Evolutionary conservation across 345 rosid genomes (phyloP).

Genomic region (Camelina neglecta): DNA sequence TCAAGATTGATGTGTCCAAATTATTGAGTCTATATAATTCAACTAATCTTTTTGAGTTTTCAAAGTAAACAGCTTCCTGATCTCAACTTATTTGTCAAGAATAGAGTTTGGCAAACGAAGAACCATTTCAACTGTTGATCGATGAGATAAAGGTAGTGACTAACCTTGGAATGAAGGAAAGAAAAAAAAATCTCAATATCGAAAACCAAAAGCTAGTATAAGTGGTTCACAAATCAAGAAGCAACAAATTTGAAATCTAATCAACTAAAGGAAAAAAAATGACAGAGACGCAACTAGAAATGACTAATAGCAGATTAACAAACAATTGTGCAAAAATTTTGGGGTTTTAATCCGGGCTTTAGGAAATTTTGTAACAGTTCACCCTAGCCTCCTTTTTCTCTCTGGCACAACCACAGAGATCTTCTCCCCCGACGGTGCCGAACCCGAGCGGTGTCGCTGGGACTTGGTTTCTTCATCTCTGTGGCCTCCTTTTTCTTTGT

Average conservation of each 20-base stretch:
- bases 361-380: too few relatives aligned
- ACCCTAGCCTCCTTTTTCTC: too few relatives aligned
- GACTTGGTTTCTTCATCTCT: too few relatives aligned
- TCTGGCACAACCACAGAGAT: too few relatives aligned
- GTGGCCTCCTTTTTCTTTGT: too few relatives aligned
- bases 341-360: too few relatives aligned
- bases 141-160: neutral
- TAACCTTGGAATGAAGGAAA: too few relatives aligned
- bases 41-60: neutral
- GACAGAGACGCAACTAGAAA: neutral
- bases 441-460: too few relatives aligned
- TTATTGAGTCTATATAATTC: neutral
- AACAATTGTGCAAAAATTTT: neutral
- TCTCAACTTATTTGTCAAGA: neutral
- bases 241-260: neutral
- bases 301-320: neutral
- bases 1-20: constrained; percentile 18
- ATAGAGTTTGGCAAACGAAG: neutral
- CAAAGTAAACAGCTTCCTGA: neutral
- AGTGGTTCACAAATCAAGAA: neutral
- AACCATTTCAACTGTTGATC: constrained; percentile 9
- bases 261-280: neutral
- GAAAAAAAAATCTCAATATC: neutral
- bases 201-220: neutral
- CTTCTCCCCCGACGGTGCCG: too few relatives aligned